A percentile compares a stretch with the other conserved stretches of the same genome.
These are phyloP conservation scores for Pterocarpus santalinus DNA, from an alignment of 306 rosid genomes.

Conservation along the genomic window DNA sequence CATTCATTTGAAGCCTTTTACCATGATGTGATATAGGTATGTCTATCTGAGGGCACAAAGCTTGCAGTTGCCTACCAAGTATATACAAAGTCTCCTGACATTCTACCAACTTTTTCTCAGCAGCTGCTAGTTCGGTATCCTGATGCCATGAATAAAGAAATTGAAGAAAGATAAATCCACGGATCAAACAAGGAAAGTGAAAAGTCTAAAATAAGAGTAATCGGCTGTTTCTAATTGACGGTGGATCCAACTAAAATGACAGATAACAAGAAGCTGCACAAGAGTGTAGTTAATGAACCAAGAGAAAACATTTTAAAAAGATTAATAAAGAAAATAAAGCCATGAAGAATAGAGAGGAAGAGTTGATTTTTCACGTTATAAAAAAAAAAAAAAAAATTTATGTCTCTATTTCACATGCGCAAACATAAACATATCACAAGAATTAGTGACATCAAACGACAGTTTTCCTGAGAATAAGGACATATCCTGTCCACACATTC, in stretches of 20 bases:
- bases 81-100: slow-evolving; percentile 87
- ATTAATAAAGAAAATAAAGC: background rate
- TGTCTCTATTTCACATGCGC: background rate
- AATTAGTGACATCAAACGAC: slow-evolving; percentile 7
- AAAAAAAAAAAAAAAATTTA: background rate
- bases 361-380: background rate
- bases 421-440: background rate
- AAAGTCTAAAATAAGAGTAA: too few relatives aligned
- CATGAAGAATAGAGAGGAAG: background rate
- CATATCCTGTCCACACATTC: background rate
- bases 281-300: slow-evolving; percentile 1
- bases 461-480: slow-evolving; percentile 4
- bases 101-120: slow-evolving; percentile 87
- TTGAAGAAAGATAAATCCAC: slow-evolving; percentile 1
- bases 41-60: slow-evolving; percentile 76
- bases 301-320: background rate
- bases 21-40: slow-evolving; percentile 53
- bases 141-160: slow-evolving; percentile 54
- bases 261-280: too few relatives aligned
- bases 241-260: too few relatives aligned
- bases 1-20: slow-evolving; percentile 67
- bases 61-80: slow-evolving; percentile 85
- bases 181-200: background rate
- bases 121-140: slow-evolving; percentile 73
- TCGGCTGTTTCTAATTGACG: too few relatives aligned